Evolutionary conservation across 768 basidiomycete genomes (phyloP).

Genomic region (Tulasnella sp.): DNA sequence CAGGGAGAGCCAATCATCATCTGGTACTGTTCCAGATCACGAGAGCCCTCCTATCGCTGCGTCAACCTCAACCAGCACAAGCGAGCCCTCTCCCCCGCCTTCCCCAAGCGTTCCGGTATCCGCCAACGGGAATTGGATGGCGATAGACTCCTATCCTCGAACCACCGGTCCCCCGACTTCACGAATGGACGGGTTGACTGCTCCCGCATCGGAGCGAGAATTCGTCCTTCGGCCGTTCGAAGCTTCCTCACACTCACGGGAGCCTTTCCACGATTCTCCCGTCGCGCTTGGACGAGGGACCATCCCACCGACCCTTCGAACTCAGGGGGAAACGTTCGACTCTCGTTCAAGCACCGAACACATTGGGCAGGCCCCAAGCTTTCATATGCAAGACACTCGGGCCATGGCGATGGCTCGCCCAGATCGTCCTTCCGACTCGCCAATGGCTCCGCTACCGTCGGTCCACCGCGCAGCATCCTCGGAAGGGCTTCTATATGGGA

Average conservation of each 20-base stretch:
- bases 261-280: slow-evolving; percentile 7
- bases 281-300: neutral
- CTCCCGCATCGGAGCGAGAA: neutral
- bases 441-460: neutral
- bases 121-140: slow-evolving; percentile 6
- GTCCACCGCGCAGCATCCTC: neutral
- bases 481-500: neutral
- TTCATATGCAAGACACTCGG: neutral
- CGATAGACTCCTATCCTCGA: slow-evolving; percentile 7
- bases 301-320: slow-evolving; percentile 7
- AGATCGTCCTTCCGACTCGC: slow-evolving; percentile 1
- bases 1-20: neutral
- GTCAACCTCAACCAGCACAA: slow-evolving; percentile 5
- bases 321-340: neutral
- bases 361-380: slow-evolving; percentile 1
- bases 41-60: slow-evolving; percentile 16
- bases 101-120: neutral
- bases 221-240: neutral
- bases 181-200: neutral
- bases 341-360: neutral
- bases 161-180: neutral
- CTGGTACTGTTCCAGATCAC: slow-evolving; percentile 8
- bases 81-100: slow-evolving; percentile 13
- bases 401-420: neutral
- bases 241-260: neutral